Base-by-base conservation (phyloP, 1,284 basidiomycete species). In the Cystobasidium sp. region DNA sequence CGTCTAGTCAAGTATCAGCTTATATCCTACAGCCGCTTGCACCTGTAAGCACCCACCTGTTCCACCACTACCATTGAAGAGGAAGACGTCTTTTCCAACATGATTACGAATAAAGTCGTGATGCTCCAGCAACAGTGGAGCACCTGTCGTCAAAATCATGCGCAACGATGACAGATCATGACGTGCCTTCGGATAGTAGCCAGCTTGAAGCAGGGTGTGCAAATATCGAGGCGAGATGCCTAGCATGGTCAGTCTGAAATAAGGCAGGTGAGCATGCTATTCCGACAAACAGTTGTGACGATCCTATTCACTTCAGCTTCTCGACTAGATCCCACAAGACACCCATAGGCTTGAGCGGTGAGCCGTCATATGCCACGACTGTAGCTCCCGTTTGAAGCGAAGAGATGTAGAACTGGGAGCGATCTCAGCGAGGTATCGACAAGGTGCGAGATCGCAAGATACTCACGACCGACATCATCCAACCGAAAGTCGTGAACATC, bases 311-410 rank as follows among this genome's bases (percentile, higher is more conserved):
- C 64, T 66, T 66, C 47, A 90, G 84, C 51, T 88, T 84, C 79
- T 91, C 90, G 9, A 89, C 88, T 52, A 92, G 84, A 52, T 86
- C 86, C 90, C 91, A 95, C 16, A 94, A 84, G 70, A 87, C 86
- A 6, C 86, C 83, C 64, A 51, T 49, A n/a, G 89, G 88, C 69
- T 91, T 88, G 76, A 88, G 86, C 55, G 94, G 84, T 10, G 92
- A 92, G 14, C 93, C 92, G 82, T 95, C 93, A 83, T 92, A 94
- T 41, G 92, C 84, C 39, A 93, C 88, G n/a, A 93, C 85, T 8
- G 90, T 89, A 76, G 88, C 88, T 52, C 91, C 91, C 1, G 53
- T 55, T 7, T 55, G 53, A 3, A 55, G n/a, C 16, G 53, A 55
- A 12, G 53, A 55, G n/a, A 55, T 20, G 53, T 55, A 55, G 22